phyloP scores from a whole-genome alignment of 805 yeast species.

The Candida ficus region DNA sequence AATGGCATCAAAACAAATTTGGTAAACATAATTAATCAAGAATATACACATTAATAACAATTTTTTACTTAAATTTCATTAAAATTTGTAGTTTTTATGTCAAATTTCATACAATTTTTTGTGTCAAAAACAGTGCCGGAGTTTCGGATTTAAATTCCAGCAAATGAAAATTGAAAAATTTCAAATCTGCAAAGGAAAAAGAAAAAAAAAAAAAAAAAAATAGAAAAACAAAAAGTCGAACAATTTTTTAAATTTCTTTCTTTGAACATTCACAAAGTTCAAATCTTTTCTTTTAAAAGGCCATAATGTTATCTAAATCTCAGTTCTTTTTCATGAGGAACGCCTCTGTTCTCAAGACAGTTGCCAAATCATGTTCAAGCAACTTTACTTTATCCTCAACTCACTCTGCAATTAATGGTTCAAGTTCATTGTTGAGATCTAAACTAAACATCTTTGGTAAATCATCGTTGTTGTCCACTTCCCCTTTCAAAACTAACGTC shows the following conservation, averaged over 20 bases:
- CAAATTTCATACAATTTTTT: constrained; percentile 1
- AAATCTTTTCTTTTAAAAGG: background rate
- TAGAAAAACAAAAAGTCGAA: background rate
- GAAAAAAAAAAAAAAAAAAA: background rate
- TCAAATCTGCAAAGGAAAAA: no score
- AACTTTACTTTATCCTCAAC: constrained; percentile 13
- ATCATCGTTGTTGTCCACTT: background rate
- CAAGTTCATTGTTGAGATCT: background rate
- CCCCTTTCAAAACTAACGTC: constrained; percentile 2
- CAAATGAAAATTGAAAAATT: constrained; percentile 17
- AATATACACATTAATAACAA: no score
- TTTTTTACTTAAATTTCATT: no score
- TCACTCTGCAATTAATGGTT: background rate
- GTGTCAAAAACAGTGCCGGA: constrained; percentile 1
- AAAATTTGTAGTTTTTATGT: no score
- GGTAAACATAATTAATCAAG: constrained; percentile 39
- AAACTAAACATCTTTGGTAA: constrained; percentile 2
- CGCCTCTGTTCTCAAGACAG: constrained; percentile 37
- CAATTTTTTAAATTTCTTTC: background rate
- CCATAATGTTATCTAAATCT: constrained; percentile 36
- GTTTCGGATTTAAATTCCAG: constrained; percentile 1
- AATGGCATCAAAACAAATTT: constrained; percentile 72
- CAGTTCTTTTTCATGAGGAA: constrained; percentile 58
- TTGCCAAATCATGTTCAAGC: constrained; percentile 17
- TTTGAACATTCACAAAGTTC: no score